Evolutionary conservation across 441 rosid species (phyloP), one percentile per base, ranked within the genome.

Genomic region (Adansonia madagascariensis): DNA sequence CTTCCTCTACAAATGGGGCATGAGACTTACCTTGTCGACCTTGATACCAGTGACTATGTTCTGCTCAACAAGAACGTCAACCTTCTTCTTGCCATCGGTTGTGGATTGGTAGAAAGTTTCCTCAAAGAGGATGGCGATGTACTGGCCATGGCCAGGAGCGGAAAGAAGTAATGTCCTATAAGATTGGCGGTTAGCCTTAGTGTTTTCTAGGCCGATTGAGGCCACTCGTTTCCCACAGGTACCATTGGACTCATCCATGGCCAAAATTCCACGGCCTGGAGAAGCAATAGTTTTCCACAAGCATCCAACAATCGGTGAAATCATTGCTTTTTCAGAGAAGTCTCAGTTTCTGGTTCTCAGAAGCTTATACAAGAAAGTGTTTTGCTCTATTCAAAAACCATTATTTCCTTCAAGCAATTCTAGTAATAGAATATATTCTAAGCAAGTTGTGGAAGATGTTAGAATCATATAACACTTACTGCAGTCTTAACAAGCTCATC

Each of bases 141-240:
- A 84, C 64, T 89, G 76, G 47, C 90, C 91, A 10, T 88, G 88
- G 8, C 88, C 91, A 1, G 95, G 89, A 46, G 85, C 89, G 6
- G 88, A 35, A 24, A 89, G 84, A 56, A 88, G 87, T 68, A 91
- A 87, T 7, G 91, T 86, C 65, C 91, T 80, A 85, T 84, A 88
- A 7, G 95, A 90, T 80, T 85, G 91, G 81, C 89, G 90, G 84
- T 88, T 89, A 75, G 87, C 90, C 86, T 91, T 92, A 0, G 97
- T 92, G 90, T 92, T 92, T 85, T 92, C 97, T 17, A 92, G 86
- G 79, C 95, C 97, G 0, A 92, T 92, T 0, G 97, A 91, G 10
- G 90, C 97, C 73, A 92, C 80, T 81, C 96, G 91, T 81, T 94
- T 92, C 50, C 92, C 91, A 35, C 91, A 84, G 20, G 92, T 91